These are phyloP conservation scores for Crithidia expoeki DNA, from an alignment of 208 protist genomes.

Conservation along the genomic window DNA sequence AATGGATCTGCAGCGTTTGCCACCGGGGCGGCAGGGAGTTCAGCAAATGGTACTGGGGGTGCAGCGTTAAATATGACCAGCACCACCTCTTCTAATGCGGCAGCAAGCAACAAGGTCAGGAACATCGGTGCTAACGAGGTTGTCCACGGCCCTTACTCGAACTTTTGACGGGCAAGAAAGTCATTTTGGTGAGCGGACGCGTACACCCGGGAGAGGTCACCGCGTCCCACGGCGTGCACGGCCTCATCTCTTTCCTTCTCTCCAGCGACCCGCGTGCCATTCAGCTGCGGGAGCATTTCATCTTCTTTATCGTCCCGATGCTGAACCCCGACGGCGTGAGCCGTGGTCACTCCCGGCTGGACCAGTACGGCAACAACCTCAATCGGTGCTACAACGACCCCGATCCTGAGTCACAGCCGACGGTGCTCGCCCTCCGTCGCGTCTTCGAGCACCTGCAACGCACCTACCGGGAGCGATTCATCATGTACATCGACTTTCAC, in stretches of 20 bases:
- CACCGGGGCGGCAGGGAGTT: too few species aligned
- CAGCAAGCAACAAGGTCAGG: constrained; percentile 23
- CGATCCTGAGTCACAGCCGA: constrained; percentile 71
- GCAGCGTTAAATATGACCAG: neutral
- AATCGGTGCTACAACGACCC: constrained; percentile 94
- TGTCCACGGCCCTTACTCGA: constrained; percentile 66
- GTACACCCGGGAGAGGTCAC: constrained; percentile 95
- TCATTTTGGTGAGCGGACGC: constrained; percentile 85
- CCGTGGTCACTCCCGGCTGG: constrained; percentile 92
- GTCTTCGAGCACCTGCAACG: constrained; percentile 78
- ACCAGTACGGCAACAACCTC: constrained; percentile 92
- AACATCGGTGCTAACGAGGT: constrained; percentile 5
- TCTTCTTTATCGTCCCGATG: constrained; percentile 94
- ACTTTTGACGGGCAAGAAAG: constrained; percentile 86
- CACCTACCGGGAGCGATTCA: constrained; percentile 71
- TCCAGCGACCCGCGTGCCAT: constrained; percentile 68
- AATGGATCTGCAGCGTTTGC: too few species aligned
- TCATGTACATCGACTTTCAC: constrained; percentile 94
- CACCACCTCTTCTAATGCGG: neutral
- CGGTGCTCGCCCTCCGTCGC: constrained; percentile 78
- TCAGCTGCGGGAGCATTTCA: constrained; percentile 84
- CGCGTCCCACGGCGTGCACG: constrained; percentile 90
- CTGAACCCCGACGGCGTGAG: constrained; percentile 95
- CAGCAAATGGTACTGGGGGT: neutral
- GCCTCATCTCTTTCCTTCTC: constrained; percentile 86